A percentile compares a stretch with the other conserved stretches of the same genome.
These are phyloP conservation scores for Cryphonectria naterciae DNA, from an alignment of 2,329 filamentous ascomycete species.

Conservation along the genomic window DNA sequence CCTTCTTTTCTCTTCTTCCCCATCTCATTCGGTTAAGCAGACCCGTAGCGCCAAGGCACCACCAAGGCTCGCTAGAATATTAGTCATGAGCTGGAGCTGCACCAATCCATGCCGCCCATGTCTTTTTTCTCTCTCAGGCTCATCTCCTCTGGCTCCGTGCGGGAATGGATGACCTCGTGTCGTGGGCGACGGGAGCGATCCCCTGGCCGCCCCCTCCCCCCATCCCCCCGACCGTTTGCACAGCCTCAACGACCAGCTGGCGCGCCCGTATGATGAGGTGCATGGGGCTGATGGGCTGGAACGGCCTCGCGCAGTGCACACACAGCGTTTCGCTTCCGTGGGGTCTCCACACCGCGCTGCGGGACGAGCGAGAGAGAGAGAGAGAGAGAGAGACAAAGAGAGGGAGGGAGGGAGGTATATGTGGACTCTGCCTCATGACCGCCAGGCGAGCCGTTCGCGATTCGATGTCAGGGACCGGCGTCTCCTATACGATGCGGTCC, in stretches of 20 bases:
- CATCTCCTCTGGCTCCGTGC: constrained; percentile 3
- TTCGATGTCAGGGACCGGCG: constrained; percentile 16
- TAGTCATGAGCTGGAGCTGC: constrained; percentile 1
- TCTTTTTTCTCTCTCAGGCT: neutral
- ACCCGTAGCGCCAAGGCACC: constrained; percentile 4
- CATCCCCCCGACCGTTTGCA: constrained; percentile 8
- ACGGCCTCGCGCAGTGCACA: neutral
- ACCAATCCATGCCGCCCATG: neutral
- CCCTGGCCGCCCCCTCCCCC: neutral
- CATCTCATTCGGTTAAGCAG: constrained; percentile 1
- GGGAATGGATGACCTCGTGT: constrained; percentile 15
- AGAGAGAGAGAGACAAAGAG: neutral
- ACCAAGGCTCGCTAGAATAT: constrained; percentile 2
- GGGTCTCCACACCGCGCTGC: constrained; percentile 10
- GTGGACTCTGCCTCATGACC: neutral
- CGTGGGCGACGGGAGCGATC: neutral
- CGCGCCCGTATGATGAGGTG: constrained; percentile 18
- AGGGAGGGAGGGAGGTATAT: neutral
- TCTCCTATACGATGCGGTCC: neutral
- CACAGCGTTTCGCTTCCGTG: constrained; percentile 16
- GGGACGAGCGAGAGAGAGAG: neutral
- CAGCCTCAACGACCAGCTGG: constrained; percentile 26
- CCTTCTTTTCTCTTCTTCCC: neutral
- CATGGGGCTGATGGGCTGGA: constrained; percentile 5
- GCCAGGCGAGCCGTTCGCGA: constrained; percentile 7